Percentiles rank a stretch among this genome's conserved stretches.
Evolutionary conservation across 176 grass and related monocot genomes (phyloP).

Genomic region (Triticum dicoccoides): DNA sequence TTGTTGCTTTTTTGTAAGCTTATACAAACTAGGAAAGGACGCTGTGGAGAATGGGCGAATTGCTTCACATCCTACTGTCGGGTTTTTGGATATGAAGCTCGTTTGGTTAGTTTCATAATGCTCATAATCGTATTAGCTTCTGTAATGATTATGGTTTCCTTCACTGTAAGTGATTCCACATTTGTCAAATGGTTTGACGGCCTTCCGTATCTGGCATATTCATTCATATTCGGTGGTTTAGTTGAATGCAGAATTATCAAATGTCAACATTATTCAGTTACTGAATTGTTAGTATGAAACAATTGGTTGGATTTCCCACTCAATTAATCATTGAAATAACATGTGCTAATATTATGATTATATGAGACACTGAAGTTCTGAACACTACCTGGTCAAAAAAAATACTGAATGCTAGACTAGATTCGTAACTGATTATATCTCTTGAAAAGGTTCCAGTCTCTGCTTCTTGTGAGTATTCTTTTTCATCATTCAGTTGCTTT

Average conservation of each 20-base stretch:
- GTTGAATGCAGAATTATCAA: not conserved
- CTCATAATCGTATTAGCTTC: conserved; percentile 3
- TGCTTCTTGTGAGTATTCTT: conserved; percentile 3
- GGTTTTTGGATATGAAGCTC: conserved; percentile 92
- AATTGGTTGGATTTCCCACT: not conserved
- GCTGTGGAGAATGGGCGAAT: conserved; percentile 99
- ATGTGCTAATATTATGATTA: not conserved
- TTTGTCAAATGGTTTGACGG: not conserved
- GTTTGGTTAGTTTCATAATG: conserved; percentile 65
- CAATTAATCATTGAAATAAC: not conserved
- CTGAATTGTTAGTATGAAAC: not conserved
- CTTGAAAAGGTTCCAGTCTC: not conserved
- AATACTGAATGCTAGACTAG: not conserved
- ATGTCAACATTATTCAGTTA: not conserved
- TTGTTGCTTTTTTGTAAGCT: conserved; percentile 56
- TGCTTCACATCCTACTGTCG: conserved; percentile 96
- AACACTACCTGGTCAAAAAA: not conserved
- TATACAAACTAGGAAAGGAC: conserved; percentile 87
- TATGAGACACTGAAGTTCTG: not conserved
- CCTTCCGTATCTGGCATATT: not conserved
- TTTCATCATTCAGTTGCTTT: not conserved
- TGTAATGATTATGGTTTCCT: conserved; percentile 17
- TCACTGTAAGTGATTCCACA: not conserved
- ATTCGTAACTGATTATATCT: conserved; percentile 1
- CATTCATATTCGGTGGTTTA: not conserved